Evolutionary conservation across 139 green algal genomes (phyloP).

Genomic region (Chlamydomonas sp.): DNA sequence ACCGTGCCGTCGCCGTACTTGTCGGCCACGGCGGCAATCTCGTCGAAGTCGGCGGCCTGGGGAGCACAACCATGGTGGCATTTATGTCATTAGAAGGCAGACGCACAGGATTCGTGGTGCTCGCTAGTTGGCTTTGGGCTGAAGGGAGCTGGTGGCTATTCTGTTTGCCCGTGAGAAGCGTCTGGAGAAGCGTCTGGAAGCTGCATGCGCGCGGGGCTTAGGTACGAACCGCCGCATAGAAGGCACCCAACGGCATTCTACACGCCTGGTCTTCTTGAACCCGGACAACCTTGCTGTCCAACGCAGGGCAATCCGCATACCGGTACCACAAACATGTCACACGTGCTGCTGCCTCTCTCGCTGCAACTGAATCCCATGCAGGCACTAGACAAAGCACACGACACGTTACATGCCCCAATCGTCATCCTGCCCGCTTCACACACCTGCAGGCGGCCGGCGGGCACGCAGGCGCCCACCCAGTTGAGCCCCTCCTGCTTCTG

Average conservation of each 20-base stretch:
- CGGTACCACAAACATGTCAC: too few relatives aligned
- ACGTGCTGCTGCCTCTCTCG: too few relatives aligned
- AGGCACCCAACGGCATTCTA: too few relatives aligned
- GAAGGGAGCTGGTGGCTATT: too few relatives aligned
- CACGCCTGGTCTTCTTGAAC: too few relatives aligned
- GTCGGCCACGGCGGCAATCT: conserved; percentile 83
- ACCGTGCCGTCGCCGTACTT: conserved; percentile 90
- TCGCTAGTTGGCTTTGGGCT: neutral
- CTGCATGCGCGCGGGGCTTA: too few relatives aligned
- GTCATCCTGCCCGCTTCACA: neutral
- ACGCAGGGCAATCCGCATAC: too few relatives aligned
- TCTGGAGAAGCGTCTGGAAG: too few relatives aligned
- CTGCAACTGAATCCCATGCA: too few relatives aligned
- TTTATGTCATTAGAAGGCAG: neutral
- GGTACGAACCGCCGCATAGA: too few relatives aligned
- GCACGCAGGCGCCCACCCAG: conserved; percentile 83
- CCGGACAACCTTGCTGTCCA: too few relatives aligned
- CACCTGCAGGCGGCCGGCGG: conserved; percentile 83
- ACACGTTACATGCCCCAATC: neutral
- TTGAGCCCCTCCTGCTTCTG: conserved; percentile 89
- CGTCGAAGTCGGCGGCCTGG: conserved; percentile 76
- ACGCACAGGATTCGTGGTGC: neutral
- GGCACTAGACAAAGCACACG: neutral
- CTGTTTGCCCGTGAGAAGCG: too few relatives aligned
- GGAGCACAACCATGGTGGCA: neutral